Percentiles rank a stretch among this genome's conserved stretches.
Conservation (phyloP, 169 alveolate species). For the Plasmodium fragile region DNA sequence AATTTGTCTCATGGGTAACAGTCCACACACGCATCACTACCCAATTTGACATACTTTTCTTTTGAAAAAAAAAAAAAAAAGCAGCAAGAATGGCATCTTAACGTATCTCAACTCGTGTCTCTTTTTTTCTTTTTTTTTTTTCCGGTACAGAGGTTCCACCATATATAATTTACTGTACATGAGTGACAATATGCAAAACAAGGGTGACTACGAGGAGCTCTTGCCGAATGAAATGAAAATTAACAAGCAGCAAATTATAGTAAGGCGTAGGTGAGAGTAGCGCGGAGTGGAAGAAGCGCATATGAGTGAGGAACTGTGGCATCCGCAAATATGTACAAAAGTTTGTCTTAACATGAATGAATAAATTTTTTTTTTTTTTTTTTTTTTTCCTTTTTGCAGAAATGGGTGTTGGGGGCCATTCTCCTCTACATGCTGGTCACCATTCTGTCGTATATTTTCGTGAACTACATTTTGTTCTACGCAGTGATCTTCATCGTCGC, state of each 20-base stretch:
- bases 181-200: conserved; percentile 74
- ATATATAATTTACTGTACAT: conserved; percentile 47
- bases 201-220: conserved; percentile 34
- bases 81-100: not conserved
- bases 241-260: conserved; percentile 51
- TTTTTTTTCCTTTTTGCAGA: conserved; percentile 54
- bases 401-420: conserved; percentile 42
- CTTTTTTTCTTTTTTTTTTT: not conserved
- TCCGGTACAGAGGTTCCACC: conserved; percentile 25
- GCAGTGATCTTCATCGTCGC: conserved; percentile 13
- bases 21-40: not conserved
- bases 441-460: conserved; percentile 52
- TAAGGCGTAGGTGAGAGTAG: conserved; percentile 12
- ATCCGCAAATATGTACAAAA: not conserved
- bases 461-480: conserved; percentile 62
- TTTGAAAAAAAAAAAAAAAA: no score
- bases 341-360: not conserved
- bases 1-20: not conserved
- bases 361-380: not conserved
- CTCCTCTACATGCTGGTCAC: conserved; percentile 32
- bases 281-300: not conserved
- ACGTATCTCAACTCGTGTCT: not conserved
- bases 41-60: not conserved
- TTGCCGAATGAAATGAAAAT: conserved; percentile 31
- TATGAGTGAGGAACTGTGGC: not conserved